A percentile compares a stretch with the other conserved stretches of the same genome.
phyloP scores from a whole-genome alignment of 768 basidiomycete species.

The Termitomyces sp. region DNA sequence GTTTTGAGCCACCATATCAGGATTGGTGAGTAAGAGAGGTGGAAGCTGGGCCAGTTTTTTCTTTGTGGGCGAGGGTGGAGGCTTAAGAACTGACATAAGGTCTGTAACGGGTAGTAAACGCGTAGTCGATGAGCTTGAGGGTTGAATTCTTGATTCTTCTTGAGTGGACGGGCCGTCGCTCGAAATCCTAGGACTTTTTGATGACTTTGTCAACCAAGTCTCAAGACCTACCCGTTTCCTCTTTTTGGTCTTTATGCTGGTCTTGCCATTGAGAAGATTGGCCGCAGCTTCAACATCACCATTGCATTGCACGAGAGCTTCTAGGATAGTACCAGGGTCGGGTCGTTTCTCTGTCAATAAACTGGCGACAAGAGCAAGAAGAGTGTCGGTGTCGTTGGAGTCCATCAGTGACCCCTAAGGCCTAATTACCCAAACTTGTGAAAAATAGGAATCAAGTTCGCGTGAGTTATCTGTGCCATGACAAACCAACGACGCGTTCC shows the following conservation, averaged over 20 bases:
- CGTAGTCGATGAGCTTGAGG: conserved; percentile 9
- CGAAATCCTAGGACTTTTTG: conserved; percentile 5
- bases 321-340: conserved; percentile 46
- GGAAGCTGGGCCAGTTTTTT: conserved; percentile 41
- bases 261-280: conserved; percentile 29
- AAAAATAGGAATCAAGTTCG: background rate
- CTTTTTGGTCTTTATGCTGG: conserved; percentile 37
- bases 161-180: background rate
- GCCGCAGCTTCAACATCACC: conserved; percentile 60
- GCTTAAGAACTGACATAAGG: conserved; percentile 57
- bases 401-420: conserved; percentile 12
- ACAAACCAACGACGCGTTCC: background rate
- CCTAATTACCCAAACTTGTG: too few relatives aligned
- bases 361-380: conserved; percentile 68
- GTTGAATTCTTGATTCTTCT: background rate
- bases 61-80: conserved; percentile 37
- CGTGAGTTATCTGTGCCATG: background rate
- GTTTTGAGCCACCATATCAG: conserved; percentile 63
- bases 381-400: conserved; percentile 58
- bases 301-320: conserved; percentile 53
- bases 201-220: conserved; percentile 46
- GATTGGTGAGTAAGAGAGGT: conserved; percentile 64
- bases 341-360: conserved; percentile 38
- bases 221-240: conserved; percentile 51
- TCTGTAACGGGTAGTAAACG: conserved; percentile 36